Evolutionary conservation across 2,329 filamentous ascomycete genomes (phyloP).

Genomic region (Sporothrix humicola): DNA sequence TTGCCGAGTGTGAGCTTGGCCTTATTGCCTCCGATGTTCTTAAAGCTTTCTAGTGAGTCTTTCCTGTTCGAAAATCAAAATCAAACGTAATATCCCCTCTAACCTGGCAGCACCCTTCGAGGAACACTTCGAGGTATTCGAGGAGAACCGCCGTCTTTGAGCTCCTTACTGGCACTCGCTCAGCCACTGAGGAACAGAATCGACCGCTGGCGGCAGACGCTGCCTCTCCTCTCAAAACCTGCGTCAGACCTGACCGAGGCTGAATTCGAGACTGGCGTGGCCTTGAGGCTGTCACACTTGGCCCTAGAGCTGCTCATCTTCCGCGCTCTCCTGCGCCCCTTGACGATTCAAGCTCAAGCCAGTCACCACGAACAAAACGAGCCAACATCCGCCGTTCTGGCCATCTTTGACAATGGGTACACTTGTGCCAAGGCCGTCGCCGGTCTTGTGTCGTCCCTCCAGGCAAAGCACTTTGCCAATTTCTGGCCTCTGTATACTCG

Average conservation of each 20-base stretch:
- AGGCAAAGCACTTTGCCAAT: constrained; percentile 40
- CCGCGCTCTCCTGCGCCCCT: constrained; percentile 40
- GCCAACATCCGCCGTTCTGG: constrained; percentile 35
- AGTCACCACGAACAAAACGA: neutral
- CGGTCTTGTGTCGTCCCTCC: constrained; percentile 39
- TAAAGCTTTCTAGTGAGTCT: constrained; percentile 40
- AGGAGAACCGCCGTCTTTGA: constrained; percentile 27
- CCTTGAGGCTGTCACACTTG: constrained; percentile 40
- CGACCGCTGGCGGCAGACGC: constrained; percentile 41
- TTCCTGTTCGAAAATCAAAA: neutral
- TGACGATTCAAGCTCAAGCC: constrained; percentile 33
- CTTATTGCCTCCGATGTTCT: constrained; percentile 40
- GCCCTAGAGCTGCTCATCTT: constrained; percentile 42
- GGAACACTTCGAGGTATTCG: constrained; percentile 32
- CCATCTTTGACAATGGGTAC: constrained; percentile 41
- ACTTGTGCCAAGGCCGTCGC: constrained; percentile 39
- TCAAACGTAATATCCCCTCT: neutral
- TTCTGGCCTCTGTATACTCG: constrained; percentile 40
- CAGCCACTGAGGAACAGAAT: constrained; percentile 41
- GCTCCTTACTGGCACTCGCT: constrained; percentile 37
- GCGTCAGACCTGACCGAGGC: constrained; percentile 38
- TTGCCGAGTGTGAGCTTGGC: constrained; percentile 38
- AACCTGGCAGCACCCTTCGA: neutral
- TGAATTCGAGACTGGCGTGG: constrained; percentile 39
- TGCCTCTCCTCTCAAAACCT: constrained; percentile 40